phyloP scores from a whole-genome alignment of 352 stramenopile species.

The Thraustotheca clavata region DNA sequence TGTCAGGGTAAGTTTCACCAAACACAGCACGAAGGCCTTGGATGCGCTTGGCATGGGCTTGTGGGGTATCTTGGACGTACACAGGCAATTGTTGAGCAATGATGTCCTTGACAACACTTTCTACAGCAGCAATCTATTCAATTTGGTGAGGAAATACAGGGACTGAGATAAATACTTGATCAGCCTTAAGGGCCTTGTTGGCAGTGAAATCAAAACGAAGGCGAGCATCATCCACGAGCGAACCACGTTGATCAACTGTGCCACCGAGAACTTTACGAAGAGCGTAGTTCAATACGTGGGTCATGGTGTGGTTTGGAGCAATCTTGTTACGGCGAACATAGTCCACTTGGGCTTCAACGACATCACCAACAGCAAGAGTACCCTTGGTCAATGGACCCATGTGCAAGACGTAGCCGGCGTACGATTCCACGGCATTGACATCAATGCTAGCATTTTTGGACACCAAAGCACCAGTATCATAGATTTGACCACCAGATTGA shows the following conservation, averaged over 20 bases:
- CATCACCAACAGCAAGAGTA: slow-evolving; percentile 77
- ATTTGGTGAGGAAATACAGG: background rate
- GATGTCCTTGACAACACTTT: slow-evolving; percentile 81
- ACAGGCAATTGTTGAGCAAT: slow-evolving; percentile 89
- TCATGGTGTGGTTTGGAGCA: slow-evolving; percentile 99
- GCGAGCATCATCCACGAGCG: slow-evolving; percentile 94
- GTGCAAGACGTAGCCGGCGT: slow-evolving; percentile 95
- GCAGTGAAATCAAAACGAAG: slow-evolving; percentile 98
- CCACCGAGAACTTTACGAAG: slow-evolving; percentile 92
- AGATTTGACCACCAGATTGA: slow-evolving; percentile 95
- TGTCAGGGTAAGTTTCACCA: slow-evolving; percentile 98
- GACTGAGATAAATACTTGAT: slow-evolving; percentile 60
- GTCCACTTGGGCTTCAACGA: slow-evolving; percentile 89
- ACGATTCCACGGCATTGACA: slow-evolving; percentile 91
- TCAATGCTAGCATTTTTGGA: slow-evolving; percentile 30
- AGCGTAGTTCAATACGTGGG: slow-evolving; percentile 98
- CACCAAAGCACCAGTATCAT: slow-evolving; percentile 85
- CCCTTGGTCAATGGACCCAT: slow-evolving; percentile 71
- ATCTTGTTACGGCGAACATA: slow-evolving; percentile 90
- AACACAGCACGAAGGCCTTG: slow-evolving; percentile 96
- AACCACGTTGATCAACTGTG: slow-evolving; percentile 95
- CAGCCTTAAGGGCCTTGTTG: slow-evolving; percentile 90
- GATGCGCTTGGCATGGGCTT: slow-evolving; percentile 92
- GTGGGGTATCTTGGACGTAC: slow-evolving; percentile 87
- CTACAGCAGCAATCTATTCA: slow-evolving; percentile 34